Conservation (phyloP, 108 stramenopile species). For the Seminavis robusta region DNA sequence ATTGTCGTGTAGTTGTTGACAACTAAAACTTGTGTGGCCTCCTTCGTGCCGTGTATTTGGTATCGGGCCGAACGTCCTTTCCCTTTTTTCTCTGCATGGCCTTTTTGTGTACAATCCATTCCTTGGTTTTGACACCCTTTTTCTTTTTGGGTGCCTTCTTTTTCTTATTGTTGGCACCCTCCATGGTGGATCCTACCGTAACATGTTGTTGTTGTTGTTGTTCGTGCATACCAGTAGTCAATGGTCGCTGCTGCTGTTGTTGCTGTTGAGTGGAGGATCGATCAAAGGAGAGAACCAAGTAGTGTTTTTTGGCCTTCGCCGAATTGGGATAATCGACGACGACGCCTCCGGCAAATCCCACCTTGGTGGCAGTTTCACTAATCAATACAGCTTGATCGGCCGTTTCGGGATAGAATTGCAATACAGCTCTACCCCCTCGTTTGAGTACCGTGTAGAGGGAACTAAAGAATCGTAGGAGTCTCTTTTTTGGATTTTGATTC, state of each 20-base stretch:
- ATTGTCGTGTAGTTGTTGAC: too few relatives aligned
- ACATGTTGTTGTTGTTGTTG: slow-evolving; percentile 18
- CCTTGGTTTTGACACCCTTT: slow-evolving; percentile 85
- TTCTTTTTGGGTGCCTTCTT: slow-evolving; percentile 44
- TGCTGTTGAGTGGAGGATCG: slow-evolving; percentile 43
- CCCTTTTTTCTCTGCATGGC: slow-evolving; percentile 92
- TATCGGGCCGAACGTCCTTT: slow-evolving; percentile 90
- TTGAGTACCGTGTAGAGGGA: slow-evolving; percentile 91
- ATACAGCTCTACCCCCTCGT: slow-evolving; percentile 91
- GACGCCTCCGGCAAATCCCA: slow-evolving; percentile 96
- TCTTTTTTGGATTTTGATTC: slow-evolving; percentile 83
- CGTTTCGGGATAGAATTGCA: slow-evolving; percentile 99
- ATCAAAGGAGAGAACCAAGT: slow-evolving; percentile 94
- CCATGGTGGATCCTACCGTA: slow-evolving; percentile 29
- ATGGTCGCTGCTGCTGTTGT: slow-evolving; percentile 39
- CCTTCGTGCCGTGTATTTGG: slow-evolving; percentile 96
- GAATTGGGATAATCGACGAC: slow-evolving; percentile 99
- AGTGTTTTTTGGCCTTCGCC: slow-evolving; percentile 99
- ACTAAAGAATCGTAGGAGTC: slow-evolving; percentile 94
- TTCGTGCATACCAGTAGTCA: slow-evolving; percentile 15
- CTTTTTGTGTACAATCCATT: slow-evolving; percentile 98
- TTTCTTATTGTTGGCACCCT: slow-evolving; percentile 22
- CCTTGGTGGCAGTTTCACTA: slow-evolving; percentile 86
- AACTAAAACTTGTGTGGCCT: slow-evolving; percentile 91
- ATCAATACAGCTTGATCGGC: slow-evolving; percentile 96